Evolutionary conservation across 2,329 filamentous ascomycete genomes (phyloP).

Genomic region (Neofusicoccum parvum): DNA sequence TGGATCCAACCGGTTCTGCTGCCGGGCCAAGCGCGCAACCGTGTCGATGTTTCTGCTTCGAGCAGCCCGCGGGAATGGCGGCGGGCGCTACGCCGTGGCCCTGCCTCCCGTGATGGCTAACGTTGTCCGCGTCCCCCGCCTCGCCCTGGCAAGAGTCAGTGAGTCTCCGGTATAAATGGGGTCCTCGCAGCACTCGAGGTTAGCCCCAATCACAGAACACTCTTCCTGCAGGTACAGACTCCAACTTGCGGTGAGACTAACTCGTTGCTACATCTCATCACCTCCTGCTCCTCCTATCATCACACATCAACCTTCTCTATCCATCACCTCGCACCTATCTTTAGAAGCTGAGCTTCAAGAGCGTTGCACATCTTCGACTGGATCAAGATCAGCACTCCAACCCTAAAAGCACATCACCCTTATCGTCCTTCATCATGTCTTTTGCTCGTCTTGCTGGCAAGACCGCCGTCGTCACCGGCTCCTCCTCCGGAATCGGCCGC

Average conservation of each 20-base stretch:
- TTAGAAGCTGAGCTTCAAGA: slow-evolving; percentile 13
- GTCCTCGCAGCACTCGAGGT: slow-evolving; percentile 3
- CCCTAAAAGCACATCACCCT: slow-evolving; percentile 6
- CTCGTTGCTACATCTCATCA: neutral
- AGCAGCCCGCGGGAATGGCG: neutral
- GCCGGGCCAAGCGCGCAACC: slow-evolving; percentile 5
- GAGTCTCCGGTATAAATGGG: slow-evolving; percentile 6
- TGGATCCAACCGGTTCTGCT: slow-evolving; percentile 11
- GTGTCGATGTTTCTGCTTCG: slow-evolving; percentile 1
- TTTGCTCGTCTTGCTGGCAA: slow-evolving; percentile 22
- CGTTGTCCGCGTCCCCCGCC: neutral
- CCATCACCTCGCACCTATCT: neutral
- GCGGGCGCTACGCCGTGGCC: neutral
- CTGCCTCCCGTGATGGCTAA: neutral
- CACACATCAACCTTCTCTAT: neutral
- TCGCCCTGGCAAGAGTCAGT: neutral
- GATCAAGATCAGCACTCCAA: slow-evolving; percentile 10
- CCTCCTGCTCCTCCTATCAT: slow-evolving; percentile 12
- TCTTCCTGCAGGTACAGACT: slow-evolving; percentile 14
- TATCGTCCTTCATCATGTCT: neutral
- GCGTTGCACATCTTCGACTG: slow-evolving; percentile 9
- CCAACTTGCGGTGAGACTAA: slow-evolving; percentile 16
- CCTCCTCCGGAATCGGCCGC: slow-evolving; percentile 36
- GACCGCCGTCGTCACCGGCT: slow-evolving; percentile 37
- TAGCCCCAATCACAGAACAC: neutral